A percentile compares a stretch with the other conserved stretches of the same genome.
Conservation (phyloP, 2,329 filamentous ascomycete species). For the Fusarium sp. region DNA sequence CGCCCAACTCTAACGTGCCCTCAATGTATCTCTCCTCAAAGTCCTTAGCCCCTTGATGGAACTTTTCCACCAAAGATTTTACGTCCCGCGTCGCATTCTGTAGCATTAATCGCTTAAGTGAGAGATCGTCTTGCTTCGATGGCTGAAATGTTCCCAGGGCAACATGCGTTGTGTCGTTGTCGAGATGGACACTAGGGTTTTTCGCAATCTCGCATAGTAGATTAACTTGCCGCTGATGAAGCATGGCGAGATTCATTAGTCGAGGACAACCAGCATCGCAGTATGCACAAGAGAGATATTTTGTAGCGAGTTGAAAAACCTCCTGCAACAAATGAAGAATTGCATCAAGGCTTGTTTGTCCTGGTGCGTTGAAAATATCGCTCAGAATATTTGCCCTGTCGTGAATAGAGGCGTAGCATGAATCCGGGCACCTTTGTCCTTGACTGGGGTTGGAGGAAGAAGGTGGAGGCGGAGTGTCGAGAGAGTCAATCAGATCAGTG, state of each 20-base stretch:
- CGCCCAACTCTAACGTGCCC: not conserved
- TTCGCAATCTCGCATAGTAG: conserved; percentile 13
- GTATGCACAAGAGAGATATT: conserved; percentile 4
- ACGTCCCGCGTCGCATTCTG: not conserved
- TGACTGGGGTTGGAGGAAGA: not conserved
- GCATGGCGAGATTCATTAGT: conserved; percentile 15
- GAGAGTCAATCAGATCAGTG: conserved; percentile 7
- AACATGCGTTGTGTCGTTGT: not conserved
- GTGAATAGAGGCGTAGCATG: conserved; percentile 7
- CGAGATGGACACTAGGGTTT: not conserved
- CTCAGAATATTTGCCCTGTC: conserved; percentile 1
- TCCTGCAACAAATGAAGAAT: conserved; percentile 1
- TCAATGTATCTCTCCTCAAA: conserved; percentile 6
- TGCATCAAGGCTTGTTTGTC: not conserved
- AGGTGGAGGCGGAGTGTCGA: not conserved
- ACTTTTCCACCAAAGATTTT: not conserved
- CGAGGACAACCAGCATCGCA: conserved; percentile 16
- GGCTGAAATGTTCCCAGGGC: not conserved
- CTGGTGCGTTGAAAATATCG: not conserved
- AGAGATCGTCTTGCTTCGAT: not conserved
- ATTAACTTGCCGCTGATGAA: conserved; percentile 11
- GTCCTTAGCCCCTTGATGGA: not conserved
- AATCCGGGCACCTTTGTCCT: not conserved
- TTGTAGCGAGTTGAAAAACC: not conserved
- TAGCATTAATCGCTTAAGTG: conserved; percentile 14